Evolutionary conservation across 495 filamentous ascomycete genomes (phyloP), one percentile per base, ranked within the genome.

Genomic region (Daldinia caldariorum): DNA sequence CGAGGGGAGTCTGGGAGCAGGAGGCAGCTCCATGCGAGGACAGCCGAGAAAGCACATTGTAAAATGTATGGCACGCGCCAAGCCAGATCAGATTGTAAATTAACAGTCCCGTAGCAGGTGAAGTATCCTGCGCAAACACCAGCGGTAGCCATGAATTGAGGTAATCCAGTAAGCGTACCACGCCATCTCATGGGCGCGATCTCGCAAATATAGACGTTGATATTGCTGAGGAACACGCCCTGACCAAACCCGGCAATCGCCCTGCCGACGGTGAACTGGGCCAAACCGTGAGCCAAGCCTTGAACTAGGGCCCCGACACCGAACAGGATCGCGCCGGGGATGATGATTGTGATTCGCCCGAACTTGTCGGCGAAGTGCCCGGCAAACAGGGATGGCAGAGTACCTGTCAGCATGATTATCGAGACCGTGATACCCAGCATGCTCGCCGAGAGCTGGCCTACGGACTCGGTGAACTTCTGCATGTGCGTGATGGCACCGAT

Each of bases 401-500:
- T 85, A 12, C 86, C 89, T 7, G 88, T 83, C 22, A 92, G 80
- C 58, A 91, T 77, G 58, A 91, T 88, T 8, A 84, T 82, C 2
- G 89, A 91, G 26, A 91, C 87, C 4, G 87, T 83, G 16, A 90
- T 78, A 1, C 89, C 89, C 51, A 86, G 83, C 45, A 89, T 76
- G 0, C 81, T 82, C 4, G 89, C 79, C 1, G 88, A 86, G 39
- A 87, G 81, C 26, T 73, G 69, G 1, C 88, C 86, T 49, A 91
- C 82, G 9, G 79, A 74, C 2, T 72, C 63, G 1, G 72, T 73
- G 73, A 89, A 91, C 43, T 80, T 75, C 0, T 79, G 79, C 89
- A 92, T 90, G 20, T 81, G 77, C 6, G 87, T 90, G 0, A 90
- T 77, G 10, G 87, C 84, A 0, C 89, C 89, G 51, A 91, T 89